These are phyloP conservation scores for Colletotrichum limetticola DNA, from an alignment of 2,329 filamentous ascomycete species.

Conservation along the genomic window DNA sequence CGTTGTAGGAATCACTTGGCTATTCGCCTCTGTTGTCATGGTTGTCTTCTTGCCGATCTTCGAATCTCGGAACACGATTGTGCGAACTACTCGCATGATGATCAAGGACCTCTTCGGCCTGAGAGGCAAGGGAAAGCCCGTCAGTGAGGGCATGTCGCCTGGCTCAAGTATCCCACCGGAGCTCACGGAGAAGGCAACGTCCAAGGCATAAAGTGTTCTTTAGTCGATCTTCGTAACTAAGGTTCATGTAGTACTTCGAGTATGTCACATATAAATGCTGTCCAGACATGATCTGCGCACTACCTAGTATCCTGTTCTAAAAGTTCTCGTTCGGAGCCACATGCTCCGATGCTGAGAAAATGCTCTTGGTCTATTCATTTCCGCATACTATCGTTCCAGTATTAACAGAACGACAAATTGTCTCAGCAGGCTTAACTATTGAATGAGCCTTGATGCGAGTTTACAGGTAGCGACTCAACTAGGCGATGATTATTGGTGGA, in stretches of 20 bases:
- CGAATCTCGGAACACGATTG: slow-evolving; percentile 31
- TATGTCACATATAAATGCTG: no score
- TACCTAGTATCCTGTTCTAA: no score
- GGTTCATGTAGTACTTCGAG: no score
- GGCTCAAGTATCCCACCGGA: slow-evolving; percentile 19
- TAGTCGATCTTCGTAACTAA: neutral
- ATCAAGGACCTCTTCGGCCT: slow-evolving; percentile 26
- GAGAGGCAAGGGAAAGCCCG: neutral
- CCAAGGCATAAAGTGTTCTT: neutral
- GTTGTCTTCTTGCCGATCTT: slow-evolving; percentile 33
- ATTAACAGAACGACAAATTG: neutral
- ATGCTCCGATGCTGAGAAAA: no score
- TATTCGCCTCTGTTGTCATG: slow-evolving; percentile 57
- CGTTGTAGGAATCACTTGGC: slow-evolving; percentile 76
- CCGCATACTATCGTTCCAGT: no score
- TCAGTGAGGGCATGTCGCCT: slow-evolving; percentile 18
- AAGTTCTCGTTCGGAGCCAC: no score
- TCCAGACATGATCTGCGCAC: no score
- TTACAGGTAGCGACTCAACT: neutral
- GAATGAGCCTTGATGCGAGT: neutral
- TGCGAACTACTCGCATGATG: slow-evolving; percentile 31
- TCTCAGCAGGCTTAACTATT: neutral
- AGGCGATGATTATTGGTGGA: neutral
- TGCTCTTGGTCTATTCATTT: no score
- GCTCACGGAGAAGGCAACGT: slow-evolving; percentile 11